These are phyloP conservation scores for Perkinsus chesapeaki DNA, from an alignment of 169 alveolate species.

Conservation along the genomic window DNA sequence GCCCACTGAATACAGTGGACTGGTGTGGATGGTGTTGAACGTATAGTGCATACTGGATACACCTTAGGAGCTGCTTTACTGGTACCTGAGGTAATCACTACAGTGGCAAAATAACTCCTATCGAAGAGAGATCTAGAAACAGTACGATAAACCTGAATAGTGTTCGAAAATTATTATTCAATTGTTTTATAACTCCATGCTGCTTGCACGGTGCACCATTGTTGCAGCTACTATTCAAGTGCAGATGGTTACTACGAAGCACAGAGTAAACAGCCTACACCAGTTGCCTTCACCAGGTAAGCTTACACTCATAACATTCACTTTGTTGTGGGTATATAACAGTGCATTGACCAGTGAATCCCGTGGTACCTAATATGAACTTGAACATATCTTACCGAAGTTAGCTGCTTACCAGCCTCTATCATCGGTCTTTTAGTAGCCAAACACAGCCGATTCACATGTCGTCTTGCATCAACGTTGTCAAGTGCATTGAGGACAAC, in stretches of 20 bases:
- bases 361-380: neutral
- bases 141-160: no score
- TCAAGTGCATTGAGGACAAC: slow-evolving; percentile 83
- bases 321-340: neutral
- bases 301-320: slow-evolving; percentile 8
- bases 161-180: no score
- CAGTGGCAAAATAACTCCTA: no score
- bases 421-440: neutral
- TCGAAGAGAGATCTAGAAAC: no score
- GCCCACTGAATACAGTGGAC: slow-evolving; percentile 88
- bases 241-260: no score
- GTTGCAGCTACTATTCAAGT: no score
- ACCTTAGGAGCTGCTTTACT: slow-evolving; percentile 41
- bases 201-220: no score
- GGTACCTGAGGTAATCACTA: neutral
- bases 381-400: neutral
- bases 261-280: no score
- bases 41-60: slow-evolving; percentile 84
- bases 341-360: slow-evolving; percentile 8
- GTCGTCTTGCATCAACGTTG: slow-evolving; percentile 78
- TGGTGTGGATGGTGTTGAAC: slow-evolving; percentile 75
- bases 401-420: neutral
- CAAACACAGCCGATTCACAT: slow-evolving; percentile 71
- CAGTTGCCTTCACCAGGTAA: neutral
- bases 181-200: no score